Evolutionary conservation across 2,329 filamentous ascomycete genomes (phyloP).

Genomic region (Stachybotrys chlorohalonatus): DNA sequence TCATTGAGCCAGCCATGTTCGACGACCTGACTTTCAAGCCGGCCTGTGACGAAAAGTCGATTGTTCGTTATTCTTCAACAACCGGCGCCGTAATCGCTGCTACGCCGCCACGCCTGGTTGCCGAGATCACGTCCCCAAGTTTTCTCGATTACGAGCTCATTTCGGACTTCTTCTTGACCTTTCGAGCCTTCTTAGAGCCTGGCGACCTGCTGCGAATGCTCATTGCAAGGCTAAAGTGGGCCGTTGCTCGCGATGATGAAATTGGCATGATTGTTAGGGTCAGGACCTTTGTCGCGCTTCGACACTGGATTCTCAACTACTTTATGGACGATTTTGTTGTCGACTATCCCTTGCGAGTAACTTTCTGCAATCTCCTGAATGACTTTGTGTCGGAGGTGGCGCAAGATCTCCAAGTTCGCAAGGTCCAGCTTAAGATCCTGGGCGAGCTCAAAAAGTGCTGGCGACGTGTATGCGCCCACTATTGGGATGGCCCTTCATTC

Average conservation of each 20-base stretch:
- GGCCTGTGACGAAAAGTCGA: slow-evolving; percentile 63
- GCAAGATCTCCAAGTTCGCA: slow-evolving; percentile 31
- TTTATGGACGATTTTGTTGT: slow-evolving; percentile 89
- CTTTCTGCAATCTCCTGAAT: slow-evolving; percentile 78
- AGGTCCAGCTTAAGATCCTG: slow-evolving; percentile 70
- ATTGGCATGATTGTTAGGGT: slow-evolving; percentile 91
- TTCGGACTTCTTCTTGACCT: slow-evolving; percentile 96
- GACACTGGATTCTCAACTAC: slow-evolving; percentile 98
- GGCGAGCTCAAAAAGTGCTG: slow-evolving; percentile 95
- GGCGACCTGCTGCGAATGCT: slow-evolving; percentile 74
- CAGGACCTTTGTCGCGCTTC: slow-evolving; percentile 85
- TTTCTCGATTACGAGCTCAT: slow-evolving; percentile 96
- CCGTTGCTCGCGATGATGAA: slow-evolving; percentile 69
- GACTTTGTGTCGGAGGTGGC: slow-evolving; percentile 48
- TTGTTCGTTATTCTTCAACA: slow-evolving; percentile 71
- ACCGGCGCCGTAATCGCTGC: slow-evolving; percentile 76
- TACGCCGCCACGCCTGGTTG: slow-evolving; percentile 81
- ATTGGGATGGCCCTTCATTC: slow-evolving; percentile 72
- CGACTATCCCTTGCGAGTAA: slow-evolving; percentile 61
- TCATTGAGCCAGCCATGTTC: slow-evolving; percentile 69
- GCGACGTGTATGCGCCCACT: slow-evolving; percentile 80
- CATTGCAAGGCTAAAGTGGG: slow-evolving; percentile 79
- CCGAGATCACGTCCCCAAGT: slow-evolving; percentile 90
- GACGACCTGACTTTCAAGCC: slow-evolving; percentile 73
- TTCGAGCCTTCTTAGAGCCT: slow-evolving; percentile 74